These are phyloP conservation scores for Umbelopsis sp. DNA, from an alignment of 192 early-diverging fungal genomes.

Conservation along the genomic window DNA sequence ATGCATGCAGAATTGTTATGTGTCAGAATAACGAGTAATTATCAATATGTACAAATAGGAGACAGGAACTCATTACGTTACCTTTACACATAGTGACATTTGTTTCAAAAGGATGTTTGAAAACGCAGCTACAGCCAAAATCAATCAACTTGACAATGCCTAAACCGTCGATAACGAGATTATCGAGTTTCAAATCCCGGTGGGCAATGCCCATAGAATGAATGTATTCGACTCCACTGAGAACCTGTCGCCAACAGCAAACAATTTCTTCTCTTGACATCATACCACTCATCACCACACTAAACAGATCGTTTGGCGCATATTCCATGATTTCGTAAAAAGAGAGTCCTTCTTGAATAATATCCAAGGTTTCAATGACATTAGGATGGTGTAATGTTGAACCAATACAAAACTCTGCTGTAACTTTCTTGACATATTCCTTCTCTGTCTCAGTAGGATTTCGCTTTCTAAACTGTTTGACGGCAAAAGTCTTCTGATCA, in stretches of 20 bases:
- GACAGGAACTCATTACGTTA: slow-evolving; percentile 38
- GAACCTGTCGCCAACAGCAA: slow-evolving; percentile 83
- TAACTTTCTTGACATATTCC: slow-evolving; percentile 84
- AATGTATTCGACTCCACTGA: slow-evolving; percentile 75
- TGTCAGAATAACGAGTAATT: neutral
- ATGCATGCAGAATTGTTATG: neutral
- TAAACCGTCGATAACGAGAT: slow-evolving; percentile 72
- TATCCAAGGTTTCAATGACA: slow-evolving; percentile 78
- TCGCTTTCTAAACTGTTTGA: slow-evolving; percentile 81
- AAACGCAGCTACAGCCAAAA: slow-evolving; percentile 87
- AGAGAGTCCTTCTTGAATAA: slow-evolving; percentile 67
- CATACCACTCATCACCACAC: slow-evolving; percentile 70
- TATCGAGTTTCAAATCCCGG: slow-evolving; percentile 87
- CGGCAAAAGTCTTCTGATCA: slow-evolving; percentile 69
- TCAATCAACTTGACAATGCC: slow-evolving; percentile 86
- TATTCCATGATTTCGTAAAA: slow-evolving; percentile 91
- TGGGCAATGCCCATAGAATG: slow-evolving; percentile 80
- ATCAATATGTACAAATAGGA: neutral
- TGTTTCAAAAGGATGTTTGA: slow-evolving; percentile 79
- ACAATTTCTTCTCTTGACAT: slow-evolving; percentile 77
- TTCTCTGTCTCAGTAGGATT: slow-evolving; percentile 64
- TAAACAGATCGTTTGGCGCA: slow-evolving; percentile 88
- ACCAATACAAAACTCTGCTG: slow-evolving; percentile 83
- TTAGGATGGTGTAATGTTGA: slow-evolving; percentile 78
- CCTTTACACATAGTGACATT: slow-evolving; percentile 48